Percentiles rank a stretch among this genome's conserved stretches.
Evolutionary conservation across 2,329 filamentous ascomycete genomes (phyloP).

Genomic region (Hymenoscyphus fraxineus): DNA sequence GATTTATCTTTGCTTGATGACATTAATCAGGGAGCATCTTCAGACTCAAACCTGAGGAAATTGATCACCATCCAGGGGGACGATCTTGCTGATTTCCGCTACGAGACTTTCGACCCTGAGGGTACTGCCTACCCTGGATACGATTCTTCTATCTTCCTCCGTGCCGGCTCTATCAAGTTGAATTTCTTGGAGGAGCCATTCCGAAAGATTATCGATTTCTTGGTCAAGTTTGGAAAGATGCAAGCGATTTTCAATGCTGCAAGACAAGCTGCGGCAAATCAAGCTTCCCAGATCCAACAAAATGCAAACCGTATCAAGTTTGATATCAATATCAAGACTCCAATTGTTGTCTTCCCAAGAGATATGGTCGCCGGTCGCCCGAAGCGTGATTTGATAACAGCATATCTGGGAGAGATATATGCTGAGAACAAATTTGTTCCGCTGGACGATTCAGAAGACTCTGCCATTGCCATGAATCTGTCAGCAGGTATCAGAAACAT

Average conservation of each 20-base stretch:
- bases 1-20: constrained; percentile 89
- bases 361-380: constrained; percentile 66
- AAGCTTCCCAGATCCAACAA: constrained; percentile 90
- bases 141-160: constrained; percentile 84
- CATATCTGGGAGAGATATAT: constrained; percentile 95
- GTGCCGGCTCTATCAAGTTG: constrained; percentile 91
- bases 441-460: constrained; percentile 69
- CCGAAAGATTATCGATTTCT: constrained; percentile 94
- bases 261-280: constrained; percentile 86
- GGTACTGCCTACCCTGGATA: constrained; percentile 81
- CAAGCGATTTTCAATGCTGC: constrained; percentile 98
- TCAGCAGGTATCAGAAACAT: constrained; percentile 90
- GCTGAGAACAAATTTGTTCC: constrained; percentile 89
- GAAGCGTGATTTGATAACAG: constrained; percentile 79
- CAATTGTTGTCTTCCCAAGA: constrained; percentile 91
- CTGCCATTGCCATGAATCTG: constrained; percentile 81
- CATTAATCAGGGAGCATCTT: constrained; percentile 82
- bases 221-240: constrained; percentile 99
- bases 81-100: constrained; percentile 93
- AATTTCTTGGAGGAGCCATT: constrained; percentile 98
- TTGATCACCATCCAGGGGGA: constrained; percentile 94
- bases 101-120: constrained; percentile 85
- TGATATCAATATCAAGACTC: constrained; percentile 88
- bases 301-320: constrained; percentile 89
- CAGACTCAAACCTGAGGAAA: constrained; percentile 75